Base-by-base conservation (phyloP, 371 early-diverging fungal genomes). In the Coemansia sp. region DNA sequence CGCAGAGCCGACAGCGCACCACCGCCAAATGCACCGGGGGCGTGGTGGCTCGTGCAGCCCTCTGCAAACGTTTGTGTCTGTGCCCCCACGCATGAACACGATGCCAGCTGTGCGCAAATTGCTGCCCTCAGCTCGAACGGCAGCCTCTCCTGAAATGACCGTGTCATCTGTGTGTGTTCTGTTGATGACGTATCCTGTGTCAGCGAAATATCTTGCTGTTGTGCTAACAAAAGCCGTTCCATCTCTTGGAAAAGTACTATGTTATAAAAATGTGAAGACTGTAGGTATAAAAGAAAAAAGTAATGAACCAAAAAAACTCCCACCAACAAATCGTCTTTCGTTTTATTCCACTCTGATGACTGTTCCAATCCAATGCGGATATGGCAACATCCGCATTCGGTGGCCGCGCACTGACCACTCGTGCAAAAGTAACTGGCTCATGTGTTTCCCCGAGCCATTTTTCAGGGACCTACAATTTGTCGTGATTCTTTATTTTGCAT, bases 71-170 rank as follows among this genome's bases (percentile, higher is more conserved):
- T 49, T 40, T 41, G 58, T 3, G 41, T 51, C 9, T 54, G 64
- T 1, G 67, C 53, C 36, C 40, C n/a, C 13, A 68, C 23, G 68
- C 77, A 76, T 23, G 61, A 40, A 63, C 77, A 76, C 19, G 29
- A 58, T 32, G 57, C 61, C 15, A 76, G 65, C 62, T 48, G 67
- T 13, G 52, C 58, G 55, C 76, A 71, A 12, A 75, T 49, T 11
- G 76, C 76, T 32, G 67, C 56, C 46, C 71, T 32, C 29, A 75
- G 68, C 58, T 75, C 76, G 19, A 71, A 72, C 52, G 76, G 76
- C 17, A 75, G 68, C 52, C 32, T 53, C 26, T 58, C 12, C 56
- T 36, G 36, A 9, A 36, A 36, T 36, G 36, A 36, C 36, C 36
- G 36, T 36, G 36, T 36, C 36, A 36, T 36, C 9, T 36, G 36